A percentile compares a stretch with the other conserved stretches of the same genome.
These are phyloP conservation scores for Pseudocercospora macadamiae DNA, from an alignment of 2,329 filamentous ascomycete genomes.

Conservation along the genomic window DNA sequence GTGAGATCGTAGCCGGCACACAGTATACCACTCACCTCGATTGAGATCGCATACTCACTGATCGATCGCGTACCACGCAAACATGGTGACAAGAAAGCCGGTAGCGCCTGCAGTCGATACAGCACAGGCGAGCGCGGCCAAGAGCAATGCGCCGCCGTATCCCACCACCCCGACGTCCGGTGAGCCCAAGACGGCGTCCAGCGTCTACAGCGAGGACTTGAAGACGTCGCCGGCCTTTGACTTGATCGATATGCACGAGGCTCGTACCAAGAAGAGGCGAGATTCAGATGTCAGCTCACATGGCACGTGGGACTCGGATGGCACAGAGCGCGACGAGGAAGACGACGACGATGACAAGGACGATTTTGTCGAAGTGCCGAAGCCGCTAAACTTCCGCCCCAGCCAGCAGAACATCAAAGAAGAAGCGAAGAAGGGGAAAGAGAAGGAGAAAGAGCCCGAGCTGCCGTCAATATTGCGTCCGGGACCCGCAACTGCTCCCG, in stretches of 20 bases:
- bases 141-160: constrained; percentile 46
- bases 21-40: not conserved
- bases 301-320: constrained; percentile 40
- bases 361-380: constrained; percentile 31
- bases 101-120: constrained; percentile 44
- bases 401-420: constrained; percentile 30
- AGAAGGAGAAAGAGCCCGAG: constrained; percentile 25
- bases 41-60: no score
- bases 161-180: constrained; percentile 46
- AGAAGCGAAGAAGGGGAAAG: constrained; percentile 20
- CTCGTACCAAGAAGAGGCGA: constrained; percentile 29
- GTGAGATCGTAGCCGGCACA: no score
- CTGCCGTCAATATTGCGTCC: constrained; percentile 34
- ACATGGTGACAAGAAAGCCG: constrained; percentile 51
- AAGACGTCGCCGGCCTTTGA: constrained; percentile 44
- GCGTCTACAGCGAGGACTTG: constrained; percentile 41
- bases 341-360: constrained; percentile 21
- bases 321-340: constrained; percentile 13
- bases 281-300: constrained; percentile 43
- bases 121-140: constrained; percentile 35
- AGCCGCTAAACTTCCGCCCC: constrained; percentile 32
- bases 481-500: constrained; percentile 26
- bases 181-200: constrained; percentile 30
- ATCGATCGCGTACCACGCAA: no score
- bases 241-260: constrained; percentile 40